Conservation (phyloP, 768 basidiomycete genomes). For the Phanerochaete carnosa region DNA sequence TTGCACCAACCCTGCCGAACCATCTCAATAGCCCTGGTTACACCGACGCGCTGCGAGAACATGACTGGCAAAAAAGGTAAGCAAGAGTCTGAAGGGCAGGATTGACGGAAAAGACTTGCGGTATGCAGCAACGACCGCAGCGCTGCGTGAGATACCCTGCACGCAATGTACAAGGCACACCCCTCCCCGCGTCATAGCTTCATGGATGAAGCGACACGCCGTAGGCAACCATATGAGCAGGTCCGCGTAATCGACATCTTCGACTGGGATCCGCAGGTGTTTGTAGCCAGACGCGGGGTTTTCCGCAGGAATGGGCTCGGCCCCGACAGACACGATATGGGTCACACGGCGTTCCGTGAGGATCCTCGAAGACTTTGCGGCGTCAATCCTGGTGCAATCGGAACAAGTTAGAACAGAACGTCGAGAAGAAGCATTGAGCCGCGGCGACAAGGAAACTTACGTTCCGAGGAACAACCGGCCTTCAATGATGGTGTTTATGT, state of each 20-base stretch:
- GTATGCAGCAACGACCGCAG: slow-evolving; percentile 75
- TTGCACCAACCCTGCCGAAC: slow-evolving; percentile 53
- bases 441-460: slow-evolving; percentile 39
- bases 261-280: slow-evolving; percentile 65
- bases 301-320: slow-evolving; percentile 69
- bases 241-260: slow-evolving; percentile 49
- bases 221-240: slow-evolving; percentile 62
- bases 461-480: slow-evolving; percentile 71
- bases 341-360: slow-evolving; percentile 74
- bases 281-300: slow-evolving; percentile 62
- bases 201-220: slow-evolving; percentile 60
- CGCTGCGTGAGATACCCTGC: slow-evolving; percentile 70
- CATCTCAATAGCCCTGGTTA: slow-evolving; percentile 55
- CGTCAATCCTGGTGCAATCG: slow-evolving; percentile 47
- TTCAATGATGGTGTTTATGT: slow-evolving; percentile 59
- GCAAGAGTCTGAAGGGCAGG: slow-evolving; percentile 2
- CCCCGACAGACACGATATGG: slow-evolving; percentile 76
- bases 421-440: neutral
- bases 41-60: slow-evolving; percentile 54
- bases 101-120: slow-evolving; percentile 39
- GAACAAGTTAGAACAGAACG: slow-evolving; percentile 14
- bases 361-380: slow-evolving; percentile 68
- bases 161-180: slow-evolving; percentile 69
- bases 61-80: slow-evolving; percentile 46
- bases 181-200: slow-evolving; percentile 49